phyloP scores from a whole-genome alignment of 1,139 yeast genomes.

The Yarrowia galli region DNA sequence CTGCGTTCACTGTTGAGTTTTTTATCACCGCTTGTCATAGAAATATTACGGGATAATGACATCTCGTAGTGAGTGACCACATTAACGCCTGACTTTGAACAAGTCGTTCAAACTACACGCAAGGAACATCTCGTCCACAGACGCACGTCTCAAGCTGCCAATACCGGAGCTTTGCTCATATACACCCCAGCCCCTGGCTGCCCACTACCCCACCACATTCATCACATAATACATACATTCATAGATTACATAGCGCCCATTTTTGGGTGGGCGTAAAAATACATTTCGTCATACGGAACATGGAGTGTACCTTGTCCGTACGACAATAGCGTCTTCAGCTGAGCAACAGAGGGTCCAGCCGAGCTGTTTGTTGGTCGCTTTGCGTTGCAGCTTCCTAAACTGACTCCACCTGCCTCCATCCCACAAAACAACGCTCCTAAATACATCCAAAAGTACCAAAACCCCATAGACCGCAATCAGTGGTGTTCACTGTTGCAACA shows the following conservation, averaged over 20 bases:
- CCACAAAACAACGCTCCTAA: constrained; percentile 13
- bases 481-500: background rate
- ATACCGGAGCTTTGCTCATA: no score
- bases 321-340: background rate
- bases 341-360: background rate
- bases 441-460: constrained; percentile 24
- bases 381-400: background rate
- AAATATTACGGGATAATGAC: no score
- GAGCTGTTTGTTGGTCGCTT: background rate
- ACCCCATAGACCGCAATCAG: background rate
- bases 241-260: constrained; percentile 36
- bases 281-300: constrained; percentile 15
- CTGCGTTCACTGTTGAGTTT: no score
- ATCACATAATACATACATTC: constrained; percentile 31
- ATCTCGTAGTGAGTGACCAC: no score
- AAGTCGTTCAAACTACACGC: no score
- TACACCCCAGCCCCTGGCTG: no score
- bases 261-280: constrained; percentile 20
- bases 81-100: no score
- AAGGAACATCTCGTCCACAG: no score
- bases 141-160: no score
- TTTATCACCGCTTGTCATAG: no score
- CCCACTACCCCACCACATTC: no score
- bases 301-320: constrained; percentile 1
- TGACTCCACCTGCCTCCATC: constrained; percentile 18